Evolutionary conservation across 176 grass and related monocot species (phyloP).

Genomic region (Eragrostis nindensis): DNA sequence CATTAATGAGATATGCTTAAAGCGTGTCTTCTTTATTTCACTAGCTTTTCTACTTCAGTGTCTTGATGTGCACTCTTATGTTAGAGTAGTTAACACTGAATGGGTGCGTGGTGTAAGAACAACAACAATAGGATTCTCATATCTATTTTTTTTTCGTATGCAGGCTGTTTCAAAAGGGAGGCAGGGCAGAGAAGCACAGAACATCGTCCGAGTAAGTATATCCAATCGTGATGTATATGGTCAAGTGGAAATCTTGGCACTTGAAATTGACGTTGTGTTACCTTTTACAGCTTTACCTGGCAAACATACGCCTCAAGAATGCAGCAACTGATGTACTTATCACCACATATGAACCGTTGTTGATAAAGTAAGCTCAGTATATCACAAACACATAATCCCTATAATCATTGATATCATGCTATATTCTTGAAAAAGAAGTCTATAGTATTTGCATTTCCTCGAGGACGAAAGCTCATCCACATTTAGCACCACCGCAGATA

Average conservation of each 20-base stretch:
- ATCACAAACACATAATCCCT: neutral
- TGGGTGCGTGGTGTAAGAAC: neutral
- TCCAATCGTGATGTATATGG: neutral
- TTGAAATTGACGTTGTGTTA: constrained; percentile 18
- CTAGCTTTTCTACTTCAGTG: neutral
- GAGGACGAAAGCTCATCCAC: neutral
- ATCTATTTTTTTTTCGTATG: neutral
- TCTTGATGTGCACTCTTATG: neutral
- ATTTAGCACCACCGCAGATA: neutral
- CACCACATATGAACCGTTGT: constrained; percentile 59
- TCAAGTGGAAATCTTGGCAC: constrained; percentile 22
- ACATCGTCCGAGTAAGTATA: constrained; percentile 72
- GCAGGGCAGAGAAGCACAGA: constrained; percentile 86
- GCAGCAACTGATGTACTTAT: constrained; percentile 83
- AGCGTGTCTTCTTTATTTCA: neutral
- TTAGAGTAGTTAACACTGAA: neutral
- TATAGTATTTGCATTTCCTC: neutral
- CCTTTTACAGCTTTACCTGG: constrained; percentile 76
- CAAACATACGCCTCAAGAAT: constrained; percentile 88
- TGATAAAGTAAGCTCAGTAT: constrained; percentile 66
- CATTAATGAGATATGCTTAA: neutral
- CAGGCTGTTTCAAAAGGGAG: constrained; percentile 88
- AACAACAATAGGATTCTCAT: constrained; percentile 32
- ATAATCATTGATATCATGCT: neutral
- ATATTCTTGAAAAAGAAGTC: neutral